Evolutionary conservation across 2,329 filamentous ascomycete genomes (phyloP), one percentile per base, ranked within the genome.

Genomic region (Xylariaceae sp.): DNA sequence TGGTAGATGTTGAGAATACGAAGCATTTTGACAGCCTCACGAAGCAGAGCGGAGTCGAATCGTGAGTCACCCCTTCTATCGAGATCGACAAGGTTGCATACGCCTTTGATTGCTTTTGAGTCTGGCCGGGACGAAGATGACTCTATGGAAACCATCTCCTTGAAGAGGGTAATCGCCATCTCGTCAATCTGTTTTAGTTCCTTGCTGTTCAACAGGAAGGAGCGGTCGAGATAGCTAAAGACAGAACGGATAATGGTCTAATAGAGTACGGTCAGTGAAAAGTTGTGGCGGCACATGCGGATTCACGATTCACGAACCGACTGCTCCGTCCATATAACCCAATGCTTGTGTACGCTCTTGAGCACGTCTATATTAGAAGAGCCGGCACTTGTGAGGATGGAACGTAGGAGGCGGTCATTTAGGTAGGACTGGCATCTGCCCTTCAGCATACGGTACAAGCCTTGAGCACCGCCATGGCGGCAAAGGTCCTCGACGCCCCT

Each of bases 181-280:
- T 95, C 88, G 59, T 91, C 86, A 45, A 98, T 81, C 25, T 86
- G 86, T 8, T 77, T 75, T 27, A 77, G 69, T 19, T 85, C 80
- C 55, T 84, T 82, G 37, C 83, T 82, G 46, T 85, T 83, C 2
- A 95, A 73, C 6, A 98, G 75, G 61, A 90, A 96, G 2, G 90
- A 88, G 52, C 93, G 83, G 64, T 98, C 92, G 54, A 98, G 77
- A 61, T 91, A 98, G 69, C 90, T 95, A 68, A 96, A 97, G 32
- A 94, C 86, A 52, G 87, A 92, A 39, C 90, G 82, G 42, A 98
- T 80, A 12, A 84, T 83, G 54, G 83, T 79, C 51, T 59, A 21
- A 42, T 27, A 29, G 17, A 41, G 10, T 12, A 27, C 37, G 35
- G 48, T 53, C 23, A 56, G 43, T 37, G 38, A 39, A 5, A 6